Base-by-base conservation (phyloP, 176 grass and related monocot species). In the Puya raimondii region DNA sequence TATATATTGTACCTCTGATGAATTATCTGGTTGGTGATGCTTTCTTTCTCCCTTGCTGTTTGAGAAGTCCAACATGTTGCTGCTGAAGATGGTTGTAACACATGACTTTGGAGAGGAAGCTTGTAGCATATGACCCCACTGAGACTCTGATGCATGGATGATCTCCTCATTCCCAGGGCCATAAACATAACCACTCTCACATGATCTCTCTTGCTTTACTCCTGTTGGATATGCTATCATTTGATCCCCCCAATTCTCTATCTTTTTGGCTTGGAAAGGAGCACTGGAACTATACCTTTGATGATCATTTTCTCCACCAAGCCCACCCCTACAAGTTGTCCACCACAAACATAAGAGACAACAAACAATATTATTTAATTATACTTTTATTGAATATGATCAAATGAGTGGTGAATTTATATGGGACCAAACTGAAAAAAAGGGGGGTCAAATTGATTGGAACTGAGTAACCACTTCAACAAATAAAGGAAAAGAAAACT, bases 21-120 rank as follows among this genome's bases (percentile, higher is more conserved):
- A 77, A 64, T 64, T 68, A 6, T 79, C 53, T 25, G 75, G 16
- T 70, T 75, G 23, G 15, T 49, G n/a, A 15, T 74, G 72, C 25
- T n/a, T 66, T 76, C 64, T 63, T 68, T 90, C 81, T 74, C 78
- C 76, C 77, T 80, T 85, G 74, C 70, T 83, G 78, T 92, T 87
- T 64, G 94, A 90, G 80, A 87, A 99, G 63, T 93, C 89, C 48
- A 88, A 26, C 72, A 84, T 78, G 83, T 76, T 92, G 69, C 79
- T 91, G 64, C 79, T 84, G 9, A 75, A 67, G 53, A 81, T 69
- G 49, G 92, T 73, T n/a, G 88, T 89, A 47, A 87, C 64, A 66
- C 77, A 96, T 77, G 92, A 87, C 79, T 81, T 86, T 33, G 87
- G 82, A 61, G 94, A 93, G 25, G 84, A 88, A 72, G 85, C 58